phyloP scores from a whole-genome alignment of 345 rosid species.

The Populus tremula region DNA sequence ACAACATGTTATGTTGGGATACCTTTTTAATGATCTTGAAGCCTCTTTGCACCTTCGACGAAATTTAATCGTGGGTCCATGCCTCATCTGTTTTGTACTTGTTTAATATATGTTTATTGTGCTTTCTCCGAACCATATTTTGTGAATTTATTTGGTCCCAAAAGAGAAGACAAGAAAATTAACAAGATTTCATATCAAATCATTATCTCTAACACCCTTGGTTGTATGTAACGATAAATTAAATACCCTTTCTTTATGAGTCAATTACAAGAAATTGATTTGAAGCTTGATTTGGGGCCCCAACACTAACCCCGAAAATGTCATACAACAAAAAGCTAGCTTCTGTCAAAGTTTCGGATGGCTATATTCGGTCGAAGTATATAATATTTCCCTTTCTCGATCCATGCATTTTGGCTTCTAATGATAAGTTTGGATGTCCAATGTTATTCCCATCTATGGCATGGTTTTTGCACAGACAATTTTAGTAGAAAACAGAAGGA shows the following conservation, averaged over 20 bases:
- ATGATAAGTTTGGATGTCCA: too few relatives aligned
- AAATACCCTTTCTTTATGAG: too few relatives aligned
- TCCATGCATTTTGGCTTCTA: too few relatives aligned
- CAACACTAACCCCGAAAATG: neutral
- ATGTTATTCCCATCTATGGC: too few relatives aligned
- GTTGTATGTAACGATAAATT: too few relatives aligned
- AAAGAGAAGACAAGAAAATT: neutral
- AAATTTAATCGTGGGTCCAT: constrained; percentile 25
- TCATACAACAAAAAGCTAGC: too few relatives aligned
- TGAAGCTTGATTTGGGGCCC: neutral
- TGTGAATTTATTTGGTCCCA: neutral
- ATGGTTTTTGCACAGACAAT: too few relatives aligned
- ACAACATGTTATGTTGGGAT: too few relatives aligned
- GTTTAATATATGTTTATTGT: neutral
- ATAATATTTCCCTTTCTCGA: too few relatives aligned
- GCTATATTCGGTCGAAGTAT: neutral
- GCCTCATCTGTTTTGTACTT: neutral
- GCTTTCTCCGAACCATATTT: neutral
- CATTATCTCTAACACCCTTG: neutral
- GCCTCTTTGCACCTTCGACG: constrained; percentile 27
- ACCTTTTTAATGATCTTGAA: neutral
- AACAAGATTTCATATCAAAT: too few relatives aligned
- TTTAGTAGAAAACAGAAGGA: too few relatives aligned
- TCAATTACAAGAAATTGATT: neutral
- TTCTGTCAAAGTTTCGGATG: neutral